Percentiles rank a stretch among this genome's conserved stretches.
These are phyloP conservation scores for Begonia loranthoides DNA, from an alignment of 306 rosid genomes.

Conservation along the genomic window DNA sequence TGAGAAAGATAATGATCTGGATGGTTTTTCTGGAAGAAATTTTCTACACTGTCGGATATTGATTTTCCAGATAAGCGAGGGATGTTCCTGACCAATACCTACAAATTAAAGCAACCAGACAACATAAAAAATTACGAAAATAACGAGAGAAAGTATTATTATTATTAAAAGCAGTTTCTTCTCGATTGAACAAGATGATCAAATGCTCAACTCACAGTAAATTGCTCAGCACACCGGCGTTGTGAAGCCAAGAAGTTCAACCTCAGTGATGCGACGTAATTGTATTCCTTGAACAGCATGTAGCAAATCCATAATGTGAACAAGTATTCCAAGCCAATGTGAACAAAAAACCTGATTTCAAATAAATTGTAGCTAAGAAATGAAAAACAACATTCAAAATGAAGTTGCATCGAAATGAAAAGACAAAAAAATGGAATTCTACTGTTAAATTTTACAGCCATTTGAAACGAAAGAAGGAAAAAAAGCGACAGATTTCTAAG, in stretches of 20 bases:
- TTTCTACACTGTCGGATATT: slow-evolving; percentile 46
- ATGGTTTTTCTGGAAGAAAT: slow-evolving; percentile 71
- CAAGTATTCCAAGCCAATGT: slow-evolving; percentile 75
- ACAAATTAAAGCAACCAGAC: slow-evolving; percentile 15
- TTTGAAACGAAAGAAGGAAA: no score
- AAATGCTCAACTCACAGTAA: slow-evolving; percentile 41
- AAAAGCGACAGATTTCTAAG: no score
- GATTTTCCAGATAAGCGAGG: slow-evolving; percentile 59
- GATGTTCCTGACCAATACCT: slow-evolving; percentile 78
- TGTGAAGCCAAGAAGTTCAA: slow-evolving; percentile 71
- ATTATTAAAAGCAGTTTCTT: slow-evolving; percentile 2
- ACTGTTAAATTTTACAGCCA: no score
- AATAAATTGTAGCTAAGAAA: not conserved
- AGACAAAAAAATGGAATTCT: not conserved
- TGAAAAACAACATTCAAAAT: not conserved
- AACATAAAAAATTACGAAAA: not conserved
- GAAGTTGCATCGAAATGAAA: not conserved
- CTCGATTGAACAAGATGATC: no score
- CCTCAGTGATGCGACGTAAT: slow-evolving; percentile 54
- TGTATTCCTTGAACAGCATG: slow-evolving; percentile 73
- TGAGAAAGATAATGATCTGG: slow-evolving; percentile 80
- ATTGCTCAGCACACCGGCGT: slow-evolving; percentile 70
- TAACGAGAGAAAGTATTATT: slow-evolving; percentile 5
- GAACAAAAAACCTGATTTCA: slow-evolving; percentile 72
- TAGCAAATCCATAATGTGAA: slow-evolving; percentile 74